These are phyloP conservation scores for Penicillium hordei DNA, from an alignment of 2,329 filamentous ascomycete species.

Conservation along the genomic window DNA sequence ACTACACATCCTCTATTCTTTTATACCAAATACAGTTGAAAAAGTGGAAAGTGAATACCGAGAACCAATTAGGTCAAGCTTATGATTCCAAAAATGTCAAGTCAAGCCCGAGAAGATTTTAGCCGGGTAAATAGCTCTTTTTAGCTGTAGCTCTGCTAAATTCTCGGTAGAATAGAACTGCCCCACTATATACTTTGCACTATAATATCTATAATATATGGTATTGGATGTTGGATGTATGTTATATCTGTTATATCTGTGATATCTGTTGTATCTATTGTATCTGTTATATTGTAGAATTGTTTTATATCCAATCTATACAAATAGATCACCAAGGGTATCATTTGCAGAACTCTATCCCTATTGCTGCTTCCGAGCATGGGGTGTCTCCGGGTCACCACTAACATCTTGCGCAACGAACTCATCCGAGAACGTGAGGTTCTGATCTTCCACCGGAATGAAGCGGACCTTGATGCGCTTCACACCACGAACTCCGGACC, in stretches of 20 bases:
- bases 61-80: conserved; percentile 1
- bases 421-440: conserved; percentile 69
- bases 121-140: conserved; percentile 9
- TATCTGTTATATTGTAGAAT: background rate
- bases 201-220: no score
- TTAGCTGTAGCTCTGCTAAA: conserved; percentile 15
- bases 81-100: background rate
- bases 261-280: background rate
- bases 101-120: background rate
- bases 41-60: conserved; percentile 5
- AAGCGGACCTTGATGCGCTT: conserved; percentile 83
- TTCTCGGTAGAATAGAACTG: conserved; percentile 16
- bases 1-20: background rate
- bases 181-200: conserved; percentile 7
- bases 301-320: conserved; percentile 19
- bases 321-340: conserved; percentile 18
- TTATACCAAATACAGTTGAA: background rate
- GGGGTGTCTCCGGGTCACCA: conserved; percentile 60
- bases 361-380: conserved; percentile 31
- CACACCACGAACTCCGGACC: conserved; percentile 76
- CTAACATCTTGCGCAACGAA: conserved; percentile 66
- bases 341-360: conserved; percentile 14
- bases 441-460: conserved; percentile 63
- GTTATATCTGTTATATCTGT: background rate
- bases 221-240: background rate